phyloP scores from a whole-genome alignment of 1,284 basidiomycete species.

The Bjerkandera adusta region DNA sequence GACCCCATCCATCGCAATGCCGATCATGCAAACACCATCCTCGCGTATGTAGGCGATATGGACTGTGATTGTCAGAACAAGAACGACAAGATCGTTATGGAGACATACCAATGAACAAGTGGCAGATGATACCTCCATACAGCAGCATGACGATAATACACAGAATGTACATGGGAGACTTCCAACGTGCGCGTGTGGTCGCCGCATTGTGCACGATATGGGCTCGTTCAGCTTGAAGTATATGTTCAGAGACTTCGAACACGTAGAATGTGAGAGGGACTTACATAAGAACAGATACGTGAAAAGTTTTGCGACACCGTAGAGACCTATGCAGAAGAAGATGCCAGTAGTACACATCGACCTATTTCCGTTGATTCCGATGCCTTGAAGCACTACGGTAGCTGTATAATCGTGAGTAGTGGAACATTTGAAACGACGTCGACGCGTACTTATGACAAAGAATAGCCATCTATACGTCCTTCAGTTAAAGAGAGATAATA shows the following conservation, averaged over 20 bases:
- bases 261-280: constrained; percentile 1
- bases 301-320: constrained; percentile 34
- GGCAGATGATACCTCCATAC: constrained; percentile 32
- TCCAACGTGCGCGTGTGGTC: constrained; percentile 22
- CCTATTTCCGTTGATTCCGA: constrained; percentile 32
- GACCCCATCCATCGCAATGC: constrained; percentile 37
- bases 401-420: constrained; percentile 18
- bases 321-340: constrained; percentile 37
- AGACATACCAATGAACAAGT: constrained; percentile 33
- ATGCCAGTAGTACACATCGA: constrained; percentile 36
- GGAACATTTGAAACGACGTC: background rate
- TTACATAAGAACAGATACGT: constrained; percentile 39
- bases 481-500: too few species aligned
- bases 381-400: constrained; percentile 36
- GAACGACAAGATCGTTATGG: background rate
- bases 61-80: constrained; percentile 21
- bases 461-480: constrained; percentile 33
- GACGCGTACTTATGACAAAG: constrained; percentile 31
- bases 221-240: constrained; percentile 35
- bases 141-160: constrained; percentile 29
- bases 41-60: constrained; percentile 34
- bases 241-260: constrained; percentile 8
- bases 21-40: constrained; percentile 42
- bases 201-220: constrained; percentile 34
- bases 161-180: constrained; percentile 35